Evolutionary conservation across 164 flowering plant species (phyloP).

Genomic region (Vitis riparia): DNA sequence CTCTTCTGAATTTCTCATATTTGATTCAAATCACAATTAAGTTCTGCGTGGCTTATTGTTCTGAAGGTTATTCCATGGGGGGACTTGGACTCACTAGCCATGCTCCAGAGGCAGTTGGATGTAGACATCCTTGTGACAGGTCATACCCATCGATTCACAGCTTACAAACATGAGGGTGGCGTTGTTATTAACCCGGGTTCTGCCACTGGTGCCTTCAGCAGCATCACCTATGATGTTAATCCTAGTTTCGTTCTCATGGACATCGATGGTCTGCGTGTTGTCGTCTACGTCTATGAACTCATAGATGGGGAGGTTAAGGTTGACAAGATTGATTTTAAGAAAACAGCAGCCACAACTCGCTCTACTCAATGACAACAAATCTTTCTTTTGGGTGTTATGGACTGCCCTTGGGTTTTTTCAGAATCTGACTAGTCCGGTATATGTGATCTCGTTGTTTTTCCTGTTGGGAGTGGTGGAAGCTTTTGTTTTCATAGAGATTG

Average conservation of each 20-base stretch:
- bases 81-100: slow-evolving; percentile 91
- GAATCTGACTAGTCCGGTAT: not conserved
- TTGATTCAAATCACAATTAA: no score
- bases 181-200: slow-evolving; percentile 89
- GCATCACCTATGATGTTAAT: slow-evolving; percentile 85
- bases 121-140: slow-evolving; percentile 97
- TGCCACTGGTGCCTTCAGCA: slow-evolving; percentile 82
- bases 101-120: slow-evolving; percentile 95
- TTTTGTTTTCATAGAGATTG: not conserved
- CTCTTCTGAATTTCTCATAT: no score
- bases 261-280: slow-evolving; percentile 78
- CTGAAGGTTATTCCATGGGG: slow-evolving; percentile 92
- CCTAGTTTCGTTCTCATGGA: slow-evolving; percentile 93
- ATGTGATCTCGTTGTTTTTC: not conserved
- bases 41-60: not conserved
- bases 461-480: not conserved
- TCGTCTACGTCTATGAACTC: slow-evolving; percentile 86
- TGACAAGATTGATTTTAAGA: slow-evolving; percentile 89
- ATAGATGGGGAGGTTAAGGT: slow-evolving; percentile 91
- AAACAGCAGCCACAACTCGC: slow-evolving; percentile 43
- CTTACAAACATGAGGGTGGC: slow-evolving; percentile 88
- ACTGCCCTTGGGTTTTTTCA: not conserved
- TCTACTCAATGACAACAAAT: not conserved
- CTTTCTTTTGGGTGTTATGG: not conserved
- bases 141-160: slow-evolving; percentile 85